Percentiles rank a stretch among this genome's conserved stretches.
Conservation (phyloP, 2,329 filamentous ascomycete genomes). For the Diplodia intermedia region DNA sequence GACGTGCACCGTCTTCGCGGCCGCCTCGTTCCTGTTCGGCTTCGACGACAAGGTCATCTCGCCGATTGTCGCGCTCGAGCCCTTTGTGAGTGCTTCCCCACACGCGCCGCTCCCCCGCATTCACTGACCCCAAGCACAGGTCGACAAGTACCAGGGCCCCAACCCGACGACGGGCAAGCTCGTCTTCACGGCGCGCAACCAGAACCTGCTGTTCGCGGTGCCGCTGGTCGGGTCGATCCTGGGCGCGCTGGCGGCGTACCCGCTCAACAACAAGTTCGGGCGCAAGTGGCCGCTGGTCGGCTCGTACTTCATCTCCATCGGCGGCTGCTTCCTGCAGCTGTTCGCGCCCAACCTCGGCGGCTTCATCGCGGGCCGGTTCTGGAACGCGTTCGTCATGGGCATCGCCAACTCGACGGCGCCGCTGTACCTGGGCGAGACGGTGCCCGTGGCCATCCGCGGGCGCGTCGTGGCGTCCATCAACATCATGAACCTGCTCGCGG, state of each 20-base stretch:
- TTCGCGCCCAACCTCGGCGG: slow-evolving; percentile 17
- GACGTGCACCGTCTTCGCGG: slow-evolving; percentile 22
- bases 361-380: slow-evolving; percentile 28
- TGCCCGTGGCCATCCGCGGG: slow-evolving; percentile 65
- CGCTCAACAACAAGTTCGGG: slow-evolving; percentile 29
- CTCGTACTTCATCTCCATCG: slow-evolving; percentile 22
- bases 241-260: slow-evolving; percentile 24
- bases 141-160: slow-evolving; percentile 19
- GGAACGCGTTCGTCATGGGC: slow-evolving; percentile 26
- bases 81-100: slow-evolving; percentile 18
- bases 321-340: slow-evolving; percentile 30
- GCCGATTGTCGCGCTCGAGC: slow-evolving; percentile 26
- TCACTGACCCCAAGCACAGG: slow-evolving; percentile 7
- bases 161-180: slow-evolving; percentile 18
- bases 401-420: slow-evolving; percentile 48
- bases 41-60: slow-evolving; percentile 30
- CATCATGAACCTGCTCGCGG: slow-evolving; percentile 22
- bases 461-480: slow-evolving; percentile 52
- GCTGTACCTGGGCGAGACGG: slow-evolving; percentile 65
- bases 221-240: slow-evolving; percentile 30
- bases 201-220: slow-evolving; percentile 28
- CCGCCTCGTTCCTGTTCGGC: slow-evolving; percentile 26
- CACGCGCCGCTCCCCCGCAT: neutral
- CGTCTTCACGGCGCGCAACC: slow-evolving; percentile 29
- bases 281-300: slow-evolving; percentile 22